These are phyloP conservation scores for Pontederia crassipes DNA, from an alignment of 176 grass and related monocot species.

Conservation along the genomic window DNA sequence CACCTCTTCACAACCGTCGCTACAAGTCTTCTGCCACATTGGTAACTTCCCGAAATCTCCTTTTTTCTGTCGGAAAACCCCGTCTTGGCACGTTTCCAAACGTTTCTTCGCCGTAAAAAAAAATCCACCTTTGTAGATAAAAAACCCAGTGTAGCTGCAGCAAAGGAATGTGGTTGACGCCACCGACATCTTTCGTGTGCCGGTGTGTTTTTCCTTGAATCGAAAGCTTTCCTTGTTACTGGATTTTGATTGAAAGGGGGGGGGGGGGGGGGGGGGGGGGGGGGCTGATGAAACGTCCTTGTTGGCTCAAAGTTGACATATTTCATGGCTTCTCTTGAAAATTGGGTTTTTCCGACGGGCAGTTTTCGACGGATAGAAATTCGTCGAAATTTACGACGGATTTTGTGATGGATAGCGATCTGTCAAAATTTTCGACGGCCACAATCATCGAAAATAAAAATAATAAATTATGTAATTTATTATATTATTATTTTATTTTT, in stretches of 20 bases:
- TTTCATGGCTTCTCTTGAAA: neutral
- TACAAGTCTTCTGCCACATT: constrained; percentile 1
- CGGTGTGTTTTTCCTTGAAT: constrained; percentile 29
- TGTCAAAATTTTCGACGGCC: no score
- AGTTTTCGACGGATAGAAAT: no score
- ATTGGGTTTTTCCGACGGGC: no score
- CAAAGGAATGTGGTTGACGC: constrained; percentile 40
- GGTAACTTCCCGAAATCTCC: neutral
- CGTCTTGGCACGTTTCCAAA: neutral
- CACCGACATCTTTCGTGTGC: constrained; percentile 38
- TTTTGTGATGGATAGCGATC: no score
- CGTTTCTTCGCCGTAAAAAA: constrained; percentile 14
- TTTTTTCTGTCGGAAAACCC: neutral
- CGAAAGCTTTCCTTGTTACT: neutral
- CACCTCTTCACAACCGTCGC: neutral
- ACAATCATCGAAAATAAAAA: no score
- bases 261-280: no score
- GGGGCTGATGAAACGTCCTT: neutral
- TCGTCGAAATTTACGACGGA: no score
- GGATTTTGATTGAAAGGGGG: neutral
- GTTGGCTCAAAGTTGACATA: neutral
- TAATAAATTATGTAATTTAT: no score
- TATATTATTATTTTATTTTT: no score
- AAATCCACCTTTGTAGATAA: constrained; percentile 34
- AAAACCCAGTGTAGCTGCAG: constrained; percentile 43